Evolutionary conservation across 2,329 filamentous ascomycete species (phyloP), one percentile per base, ranked within the genome.

Genomic region (Phyllosticta citriasiana): DNA sequence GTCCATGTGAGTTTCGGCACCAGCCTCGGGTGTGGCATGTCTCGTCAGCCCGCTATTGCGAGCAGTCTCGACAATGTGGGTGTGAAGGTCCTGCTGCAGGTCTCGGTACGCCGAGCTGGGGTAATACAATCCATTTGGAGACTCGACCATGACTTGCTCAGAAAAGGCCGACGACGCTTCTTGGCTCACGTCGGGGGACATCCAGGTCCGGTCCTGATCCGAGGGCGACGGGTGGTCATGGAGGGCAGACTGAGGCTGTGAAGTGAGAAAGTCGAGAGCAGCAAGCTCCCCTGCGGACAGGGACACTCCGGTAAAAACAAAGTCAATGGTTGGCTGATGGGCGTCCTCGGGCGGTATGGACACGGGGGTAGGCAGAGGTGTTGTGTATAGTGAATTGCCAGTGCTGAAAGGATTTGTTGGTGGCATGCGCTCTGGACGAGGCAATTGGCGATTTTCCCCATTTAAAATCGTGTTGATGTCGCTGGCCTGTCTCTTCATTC

Each of bases 21-120:
- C 19, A 12, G 59, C 27, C 24, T 66, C 62, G 2, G 61, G 64
- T 19, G 65, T 64, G 10, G 12, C 65, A 4, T 66, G 62, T 22
- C 63, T 53, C 2, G 64, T 64, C 9, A 61, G 57, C 1, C 54
- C 63, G 40, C 59, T 64, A 8, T 63, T 65, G 26, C 63, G 63
- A 5, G 64, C 63, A 25, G 65, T 64, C 14, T 67, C 57, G 14
- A 66, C 62, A 14, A 67, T 62, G 30, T 66, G 64, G 10, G n/a
- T 66, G 10, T 65, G 64, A 5, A 67, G 59, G 2, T 63, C 65
- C 8, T 63, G 63, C 54, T 67, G 65, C 2, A 64, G 60, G 19
- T 67, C 64, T 14, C 65, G 59, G 22, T 67, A 66, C 24, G 65
- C 63, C 9, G 66, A 67, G 30, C 65, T 61, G 7, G 59, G 59